Evolutionary conservation across 345 rosid genomes (phyloP), one percentile per base, ranked within the genome.

Genomic region (Angophora floribunda): DNA sequence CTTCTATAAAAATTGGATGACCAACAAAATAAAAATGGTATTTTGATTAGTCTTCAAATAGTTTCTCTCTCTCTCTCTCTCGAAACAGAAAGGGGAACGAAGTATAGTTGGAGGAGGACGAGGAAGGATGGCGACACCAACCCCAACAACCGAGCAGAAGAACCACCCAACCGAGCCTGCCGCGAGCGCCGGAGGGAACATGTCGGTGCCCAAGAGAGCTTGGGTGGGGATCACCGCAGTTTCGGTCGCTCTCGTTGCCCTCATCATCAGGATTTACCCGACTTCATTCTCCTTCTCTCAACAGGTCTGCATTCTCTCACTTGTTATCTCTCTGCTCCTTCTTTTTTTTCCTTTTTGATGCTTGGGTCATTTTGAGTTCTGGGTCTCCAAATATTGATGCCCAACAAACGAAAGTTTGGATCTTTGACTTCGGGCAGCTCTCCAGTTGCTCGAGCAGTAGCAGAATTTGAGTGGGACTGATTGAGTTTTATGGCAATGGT

Each of bases 191-290:
- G 47, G 63, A 19, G 47, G 53, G 50, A 36, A 19, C 26, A 52
- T 55, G 65, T 19, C 47, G 61, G 63, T 85, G 63, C 87, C 63
- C 65, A 52, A 52, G 63, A 30, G n/a, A 89, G 92, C 95, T n/a
- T 87, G 89, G 51, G 59, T 91, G 1, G 94, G 91, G 41, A 79
- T 94, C 45, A 88, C 88, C 70, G 26, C 97, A 32, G 82, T 92
- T 85, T 88, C 93, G 44, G 93, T 91, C 41, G 86, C 94, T 89
- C 70, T 95, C 53, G 41, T 93, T 11, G 96, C 98, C 41, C 51
- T 95, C 84, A 85, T 91, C 87, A 61, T 91, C 87, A 95, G 92
- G 91, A 92, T 89, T 89, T 89, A 92, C 50, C 87, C 90, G 87
- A 92, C 91, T 80, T 85, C 87, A 87, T 78, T 86, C 63, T 89